phyloP scores from a whole-genome alignment of 352 stramenopile species.

The Globisporangium takayamanum region DNA sequence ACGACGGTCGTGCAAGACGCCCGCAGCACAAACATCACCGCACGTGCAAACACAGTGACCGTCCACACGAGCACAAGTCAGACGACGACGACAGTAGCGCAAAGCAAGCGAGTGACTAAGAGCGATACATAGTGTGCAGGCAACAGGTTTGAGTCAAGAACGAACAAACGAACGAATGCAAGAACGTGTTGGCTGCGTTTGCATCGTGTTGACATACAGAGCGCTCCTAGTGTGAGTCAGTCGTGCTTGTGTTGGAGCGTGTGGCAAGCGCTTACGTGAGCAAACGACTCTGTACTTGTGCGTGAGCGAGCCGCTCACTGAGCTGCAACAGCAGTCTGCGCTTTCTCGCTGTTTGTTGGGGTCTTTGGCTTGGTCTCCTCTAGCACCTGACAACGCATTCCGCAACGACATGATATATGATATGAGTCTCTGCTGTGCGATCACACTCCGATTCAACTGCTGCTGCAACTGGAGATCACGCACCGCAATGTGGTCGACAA shows the following conservation, averaged over 20 bases:
- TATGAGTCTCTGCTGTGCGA: neutral
- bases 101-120: neutral
- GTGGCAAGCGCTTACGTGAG: neutral
- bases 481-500: conserved; percentile 66
- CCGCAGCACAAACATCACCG: conserved; percentile 9
- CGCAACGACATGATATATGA: neutral
- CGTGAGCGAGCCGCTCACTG: neutral
- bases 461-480: neutral
- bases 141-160: neutral
- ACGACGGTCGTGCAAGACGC: neutral
- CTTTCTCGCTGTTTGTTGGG: neutral
- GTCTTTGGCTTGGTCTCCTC: conserved; percentile 24
- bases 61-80: conserved; percentile 1
- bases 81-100: neutral
- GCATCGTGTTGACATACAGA: neutral
- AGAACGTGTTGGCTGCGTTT: neutral
- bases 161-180: neutral
- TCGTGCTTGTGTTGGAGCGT: neutral
- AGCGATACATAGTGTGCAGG: no score
- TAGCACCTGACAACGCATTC: conserved; percentile 16
- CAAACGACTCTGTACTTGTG: neutral
- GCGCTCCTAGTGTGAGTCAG: neutral
- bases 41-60: conserved; percentile 1
- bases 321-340: neutral
- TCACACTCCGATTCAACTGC: no score